Conservation (phyloP, 2,329 filamentous ascomycete genomes). For the Dothidotthia symphoricarpi region DNA sequence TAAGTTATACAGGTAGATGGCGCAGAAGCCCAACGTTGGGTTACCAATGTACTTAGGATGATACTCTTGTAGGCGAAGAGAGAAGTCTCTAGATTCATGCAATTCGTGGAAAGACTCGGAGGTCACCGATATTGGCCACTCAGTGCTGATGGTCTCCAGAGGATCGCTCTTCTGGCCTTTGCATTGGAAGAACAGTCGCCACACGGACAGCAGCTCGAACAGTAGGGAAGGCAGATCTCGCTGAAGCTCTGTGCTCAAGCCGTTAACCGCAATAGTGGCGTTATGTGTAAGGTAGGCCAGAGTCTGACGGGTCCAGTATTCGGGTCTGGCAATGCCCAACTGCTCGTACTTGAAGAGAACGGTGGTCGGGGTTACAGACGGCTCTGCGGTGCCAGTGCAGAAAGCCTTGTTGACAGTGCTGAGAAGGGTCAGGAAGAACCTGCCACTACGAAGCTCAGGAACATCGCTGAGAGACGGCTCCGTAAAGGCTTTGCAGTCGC, state of each 20-base stretch:
- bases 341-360: constrained; percentile 33
- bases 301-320: constrained; percentile 20
- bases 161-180: constrained; percentile 16
- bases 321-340: constrained; percentile 23
- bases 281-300: constrained; percentile 27
- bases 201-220: constrained; percentile 33
- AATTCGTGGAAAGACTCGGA: constrained; percentile 6
- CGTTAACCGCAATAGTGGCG: constrained; percentile 17
- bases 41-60: constrained; percentile 20
- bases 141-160: constrained; percentile 18
- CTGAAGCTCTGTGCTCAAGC: constrained; percentile 1
- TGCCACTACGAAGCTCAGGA: constrained; percentile 13
- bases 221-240: constrained; percentile 20
- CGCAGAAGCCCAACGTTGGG: constrained; percentile 27
- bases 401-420: constrained; percentile 15
- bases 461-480: constrained; percentile 22
- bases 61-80: constrained; percentile 24
- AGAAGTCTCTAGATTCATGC: constrained; percentile 14
- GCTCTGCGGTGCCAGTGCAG: constrained; percentile 8
- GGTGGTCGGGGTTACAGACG: constrained; percentile 20
- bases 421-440: constrained; percentile 26
- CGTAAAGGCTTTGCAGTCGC: constrained; percentile 29
- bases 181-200: constrained; percentile 37
- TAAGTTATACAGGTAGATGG: constrained; percentile 32
- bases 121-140: constrained; percentile 28